Base-by-base conservation (phyloP, 2,329 filamentous ascomycete species). In the Ophioceras dolichostomum region DNA sequence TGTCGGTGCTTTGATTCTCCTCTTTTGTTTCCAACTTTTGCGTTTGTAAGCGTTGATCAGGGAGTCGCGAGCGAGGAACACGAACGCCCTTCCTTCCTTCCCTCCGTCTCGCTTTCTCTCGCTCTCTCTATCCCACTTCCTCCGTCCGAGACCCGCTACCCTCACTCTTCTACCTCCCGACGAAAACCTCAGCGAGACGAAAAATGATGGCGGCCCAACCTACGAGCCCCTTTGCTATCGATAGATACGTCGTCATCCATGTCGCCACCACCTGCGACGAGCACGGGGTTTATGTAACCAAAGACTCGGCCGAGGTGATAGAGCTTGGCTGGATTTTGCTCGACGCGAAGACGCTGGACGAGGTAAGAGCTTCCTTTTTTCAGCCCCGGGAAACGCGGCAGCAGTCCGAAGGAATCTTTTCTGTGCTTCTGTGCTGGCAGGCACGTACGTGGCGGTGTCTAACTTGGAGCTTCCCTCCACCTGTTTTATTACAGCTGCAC, bases 181-280 rank as follows among this genome's bases (percentile, higher is more conserved):
- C 39, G 29, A 31, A 31, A 18, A 9, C 32, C 33, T 38, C 35
- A 38, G 39, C 22, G 37, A 45, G n/a, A n/a, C n/a, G 22, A 8
- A 7, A 26, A 48, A 58, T 44, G 44, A 69, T 69, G 59, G 62
- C 64, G 39, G 60, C 59, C 43, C 62, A 64, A 43, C 64, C 66
- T 49, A 55, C 58, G 57, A 68, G 66, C 36, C 74, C 76, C 49
- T 71, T 79, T 50, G 82, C 82, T 64, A 76, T 94, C 63, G 91
- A 98, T 67, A 84, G 89, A 60, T 98, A 94, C 65, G 83, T 95
- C 48, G 85, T 98, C 55, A 94, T 96, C 59, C 91, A 98, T 63
- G 89, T 96, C 55, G 91, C 91, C 46, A 98, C 91, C 26, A 98
- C 91, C 49, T 98, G 91, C 65, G 91, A 98, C 61, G 91, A 98